Base-by-base conservation (phyloP, 1,284 basidiomycete genomes). In the Bjerkandera adusta region DNA sequence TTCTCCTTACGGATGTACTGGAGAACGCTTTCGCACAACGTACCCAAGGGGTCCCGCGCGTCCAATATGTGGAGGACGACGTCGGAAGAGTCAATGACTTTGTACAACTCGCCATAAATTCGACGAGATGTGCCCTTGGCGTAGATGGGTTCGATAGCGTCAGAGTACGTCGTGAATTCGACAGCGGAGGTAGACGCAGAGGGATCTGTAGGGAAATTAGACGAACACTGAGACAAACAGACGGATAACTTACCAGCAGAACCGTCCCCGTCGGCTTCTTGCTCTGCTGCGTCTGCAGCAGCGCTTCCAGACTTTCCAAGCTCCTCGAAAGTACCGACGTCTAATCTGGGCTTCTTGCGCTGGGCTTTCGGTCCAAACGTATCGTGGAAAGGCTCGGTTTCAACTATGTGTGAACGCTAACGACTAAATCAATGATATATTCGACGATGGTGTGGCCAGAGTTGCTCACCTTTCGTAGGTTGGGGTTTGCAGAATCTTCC, bases 11-110 rank as follows among this genome's bases (percentile, higher is more conserved):
- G 83, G 59, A 99, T 78, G 62, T 90, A 97, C 57, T 96, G 92
- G 49, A 98, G 81, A 16, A 98, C 92, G 26, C 91, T 95, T 65
- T 94, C 86, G 70, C 97, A 99, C 58, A 97, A 79, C n/a, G 97
- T 98, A 12, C 97, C 97, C 42, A 97, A 67, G 1, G 96, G 96
- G 68, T 99, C 96, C 45, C 96, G 83, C 24, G 95, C 96, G 68
- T 99, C 97, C 53, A 99, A 74, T 38, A 99, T 84, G 67, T 99
- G 97, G 33, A 99, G 80, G 53, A 99, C 82, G 37, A 99, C 93
- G 64, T 99, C 96, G 7, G 92, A 97, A 2, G 94, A 97, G 68
- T 99, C 97, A 61, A 99, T 95, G 56, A 99, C 97, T 68, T 99
- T 99, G 80, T 99, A 99, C 20, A 99, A 73, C 67, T 99, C 96